These are phyloP conservation scores for Parastagonospora nodorum DNA, from an alignment of 2,329 filamentous ascomycete species.

Conservation along the genomic window DNA sequence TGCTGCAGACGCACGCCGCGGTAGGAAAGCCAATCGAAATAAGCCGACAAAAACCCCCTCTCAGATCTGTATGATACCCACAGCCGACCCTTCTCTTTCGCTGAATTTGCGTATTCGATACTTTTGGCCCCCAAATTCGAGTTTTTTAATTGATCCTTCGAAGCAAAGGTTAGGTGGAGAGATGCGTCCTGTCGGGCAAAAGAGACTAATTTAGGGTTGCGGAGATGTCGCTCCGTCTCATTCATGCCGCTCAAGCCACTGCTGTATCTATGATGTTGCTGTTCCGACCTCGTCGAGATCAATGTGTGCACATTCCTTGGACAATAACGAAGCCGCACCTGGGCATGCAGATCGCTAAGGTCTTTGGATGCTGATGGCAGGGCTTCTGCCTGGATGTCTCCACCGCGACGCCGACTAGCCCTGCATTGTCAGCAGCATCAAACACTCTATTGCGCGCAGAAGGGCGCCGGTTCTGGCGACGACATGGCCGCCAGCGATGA, in stretches of 20 bases:
- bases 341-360: conserved; percentile 17
- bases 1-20: conserved; percentile 37
- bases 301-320: conserved; percentile 6
- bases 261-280: neutral
- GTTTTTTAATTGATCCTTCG: conserved; percentile 12
- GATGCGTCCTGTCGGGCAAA: conserved; percentile 12
- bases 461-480: conserved; percentile 9
- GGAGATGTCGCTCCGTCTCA: conserved; percentile 16
- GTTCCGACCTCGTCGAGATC: conserved; percentile 2
- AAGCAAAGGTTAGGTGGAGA: conserved; percentile 13
- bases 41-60: conserved; percentile 38
- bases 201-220: conserved; percentile 11
- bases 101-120: conserved; percentile 20
- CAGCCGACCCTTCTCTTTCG: conserved; percentile 32
- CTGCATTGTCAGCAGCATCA: conserved; percentile 27
- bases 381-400: conserved; percentile 26
- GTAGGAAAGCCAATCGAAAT: conserved; percentile 41
- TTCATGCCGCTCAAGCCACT: conserved; percentile 3
- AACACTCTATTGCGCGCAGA: neutral
- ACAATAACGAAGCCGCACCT: conserved; percentile 14
- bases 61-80: conserved; percentile 39
- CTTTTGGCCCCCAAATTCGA: conserved; percentile 38
- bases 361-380: conserved; percentile 16
- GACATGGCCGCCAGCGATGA: conserved; percentile 8
- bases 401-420: conserved; percentile 19